These are phyloP conservation scores for Venturiaceae sp. DNA, from an alignment of 2,329 filamentous ascomycete genomes.

Conservation along the genomic window DNA sequence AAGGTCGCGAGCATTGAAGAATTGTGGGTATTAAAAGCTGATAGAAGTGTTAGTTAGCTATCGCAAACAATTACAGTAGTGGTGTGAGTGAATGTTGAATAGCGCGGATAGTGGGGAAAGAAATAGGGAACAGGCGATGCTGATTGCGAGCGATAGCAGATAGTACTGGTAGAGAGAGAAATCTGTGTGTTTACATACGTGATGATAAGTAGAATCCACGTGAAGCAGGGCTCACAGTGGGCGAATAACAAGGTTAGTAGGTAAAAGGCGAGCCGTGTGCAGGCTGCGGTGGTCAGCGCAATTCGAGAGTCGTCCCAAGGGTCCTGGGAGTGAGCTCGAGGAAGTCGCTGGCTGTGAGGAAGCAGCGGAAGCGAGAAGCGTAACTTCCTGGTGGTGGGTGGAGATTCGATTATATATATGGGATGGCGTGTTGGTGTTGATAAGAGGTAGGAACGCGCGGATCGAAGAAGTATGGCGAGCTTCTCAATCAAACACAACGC, in stretches of 20 bases:
- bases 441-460: not conserved
- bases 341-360: not conserved
- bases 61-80: not conserved
- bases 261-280: not conserved
- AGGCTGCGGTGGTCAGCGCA: not conserved
- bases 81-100: not conserved
- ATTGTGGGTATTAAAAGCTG: conserved; percentile 2
- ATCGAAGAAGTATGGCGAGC: not conserved
- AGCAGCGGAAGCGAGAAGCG: not conserved
- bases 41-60: not conserved
- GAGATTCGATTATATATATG: not conserved
- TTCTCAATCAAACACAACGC: not conserved
- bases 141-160: not conserved
- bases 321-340: not conserved
- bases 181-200: not conserved
- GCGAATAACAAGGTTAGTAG: conserved; percentile 1
- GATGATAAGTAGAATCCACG: not conserved
- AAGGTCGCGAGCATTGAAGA: not conserved
- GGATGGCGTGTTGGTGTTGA: too few relatives aligned
- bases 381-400: not conserved
- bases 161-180: not conserved
- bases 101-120: not conserved
- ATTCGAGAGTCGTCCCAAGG: not conserved
- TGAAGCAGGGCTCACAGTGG: not conserved
- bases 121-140: not conserved